Conservation (phyloP, 129 eudicot genomes). For the Calendula officinalis region DNA sequence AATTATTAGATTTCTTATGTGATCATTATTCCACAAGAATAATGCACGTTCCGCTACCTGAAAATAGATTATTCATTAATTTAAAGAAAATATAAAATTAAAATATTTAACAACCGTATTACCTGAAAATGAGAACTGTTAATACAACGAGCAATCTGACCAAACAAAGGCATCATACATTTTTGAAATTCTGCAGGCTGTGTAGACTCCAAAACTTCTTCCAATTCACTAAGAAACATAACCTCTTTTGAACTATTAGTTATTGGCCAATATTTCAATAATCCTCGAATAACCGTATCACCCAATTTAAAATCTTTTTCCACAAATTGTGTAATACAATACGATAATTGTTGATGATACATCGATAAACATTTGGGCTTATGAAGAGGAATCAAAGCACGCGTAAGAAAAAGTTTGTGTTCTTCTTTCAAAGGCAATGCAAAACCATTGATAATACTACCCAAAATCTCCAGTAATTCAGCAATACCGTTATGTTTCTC, state of each 20-base stretch:
- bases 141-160: constrained; percentile 63
- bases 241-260: constrained; percentile 68
- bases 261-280: constrained; percentile 74
- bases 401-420: constrained; percentile 59
- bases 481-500: constrained; percentile 60
- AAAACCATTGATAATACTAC: constrained; percentile 63
- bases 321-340: constrained; percentile 74
- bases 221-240: constrained; percentile 68
- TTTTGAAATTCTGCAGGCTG: constrained; percentile 69
- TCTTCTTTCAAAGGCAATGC: constrained; percentile 67
- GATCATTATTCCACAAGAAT: constrained; percentile 67
- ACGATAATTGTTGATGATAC: constrained; percentile 72
- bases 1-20: constrained; percentile 51
- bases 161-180: constrained; percentile 66
- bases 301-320: constrained; percentile 69
- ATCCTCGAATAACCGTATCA: constrained; percentile 61
- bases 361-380: constrained; percentile 60
- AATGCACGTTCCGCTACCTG: constrained; percentile 73
- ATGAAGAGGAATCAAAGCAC: constrained; percentile 72
- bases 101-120: neutral
- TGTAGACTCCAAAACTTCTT: constrained; percentile 70
- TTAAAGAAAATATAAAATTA: neutral
- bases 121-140: constrained; percentile 83
- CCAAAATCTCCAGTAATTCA: constrained; percentile 63
- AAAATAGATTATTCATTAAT: neutral